Base-by-base conservation (phyloP, 148 eudicot species). In the Diospyros lotus region DNA sequence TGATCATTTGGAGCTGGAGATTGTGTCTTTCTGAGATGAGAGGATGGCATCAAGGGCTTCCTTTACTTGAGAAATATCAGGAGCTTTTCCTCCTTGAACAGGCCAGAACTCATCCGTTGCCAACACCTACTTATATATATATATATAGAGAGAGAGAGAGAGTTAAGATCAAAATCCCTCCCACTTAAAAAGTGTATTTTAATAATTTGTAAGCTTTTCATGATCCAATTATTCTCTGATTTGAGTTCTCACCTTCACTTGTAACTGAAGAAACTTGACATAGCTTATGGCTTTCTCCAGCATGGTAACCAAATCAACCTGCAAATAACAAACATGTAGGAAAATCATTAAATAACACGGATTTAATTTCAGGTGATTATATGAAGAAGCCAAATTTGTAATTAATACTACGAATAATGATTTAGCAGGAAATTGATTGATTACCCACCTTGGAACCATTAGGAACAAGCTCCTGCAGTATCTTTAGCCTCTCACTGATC, bases 281-380 rank as follows among this genome's bases (percentile, higher is more conserved):
- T 95, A 95, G 60, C 96, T 82, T 41, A 92, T 92, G 55, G 97
- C 99, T 80, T 95, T 95, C 78, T 95, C 99, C 73, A 95, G 61
- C 99, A 95, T 95, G 18, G 99, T 95, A 11, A 95, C 99, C 83
- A 95, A 73, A 91, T 95, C 99, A 86, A 95, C 99, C 98, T 94
- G 80, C 69, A 66, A 5, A 63, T 2, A 12, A 41, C 6, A 11
- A 61, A 58, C 7, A 4, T 50, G 41, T 4, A n/a, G 50, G 6
- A 1, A 53, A 15, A 6, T 51, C 3, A 12, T 2, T 54, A 13
- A 9, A 15, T 42, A 17, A 4, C 7, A 56, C 50, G 44, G 9
- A 56, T 75, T 40, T 15, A 13, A 9, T 28, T 28, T 28, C 14
- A 42, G 45, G 0, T 5, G 60, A 75, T 11, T 44, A 39, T 5